These are phyloP conservation scores for Phytophthora melonis DNA, from an alignment of 352 stramenopile species.

Conservation along the genomic window DNA sequence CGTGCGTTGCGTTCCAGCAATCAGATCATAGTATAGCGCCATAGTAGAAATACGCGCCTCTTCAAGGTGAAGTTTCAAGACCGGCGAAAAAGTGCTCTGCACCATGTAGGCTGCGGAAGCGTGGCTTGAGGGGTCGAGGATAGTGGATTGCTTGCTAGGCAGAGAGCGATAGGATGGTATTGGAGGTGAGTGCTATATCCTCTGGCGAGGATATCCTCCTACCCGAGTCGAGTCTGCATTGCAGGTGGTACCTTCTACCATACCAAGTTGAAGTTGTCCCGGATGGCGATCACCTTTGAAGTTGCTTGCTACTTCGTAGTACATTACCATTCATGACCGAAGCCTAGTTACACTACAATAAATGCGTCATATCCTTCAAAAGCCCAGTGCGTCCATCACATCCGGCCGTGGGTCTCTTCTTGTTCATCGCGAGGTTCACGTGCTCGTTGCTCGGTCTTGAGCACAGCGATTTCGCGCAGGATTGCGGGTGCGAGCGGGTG, in stretches of 20 bases:
- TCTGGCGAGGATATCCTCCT: too few species aligned
- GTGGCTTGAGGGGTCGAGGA: too few species aligned
- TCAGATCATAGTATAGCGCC: not conserved
- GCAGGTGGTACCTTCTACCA: not conserved
- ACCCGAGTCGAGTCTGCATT: too few species aligned
- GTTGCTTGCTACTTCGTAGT: too few species aligned
- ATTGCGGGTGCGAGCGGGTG: constrained; percentile 11
- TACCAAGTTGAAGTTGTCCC: not conserved
- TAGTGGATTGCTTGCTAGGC: not conserved
- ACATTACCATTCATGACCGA: too few species aligned
- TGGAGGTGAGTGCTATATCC: too few species aligned
- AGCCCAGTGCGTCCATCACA: not conserved
- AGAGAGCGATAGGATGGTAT: not conserved
- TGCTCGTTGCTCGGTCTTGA: not conserved
- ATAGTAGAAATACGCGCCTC: not conserved
- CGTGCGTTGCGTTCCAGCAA: not conserved
- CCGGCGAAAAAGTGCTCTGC: not conserved
- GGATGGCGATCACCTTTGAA: too few species aligned
- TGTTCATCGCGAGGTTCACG: not conserved
- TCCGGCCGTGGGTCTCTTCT: not conserved
- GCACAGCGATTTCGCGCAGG: not conserved
- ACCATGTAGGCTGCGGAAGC: too few species aligned
- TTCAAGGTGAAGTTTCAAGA: not conserved
- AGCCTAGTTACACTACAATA: too few species aligned
- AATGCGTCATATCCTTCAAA: too few species aligned